A percentile compares a stretch with the other conserved stretches of the same genome.
These are phyloP conservation scores for Lentinus brumalis DNA, from an alignment of 768 basidiomycete species.

Conservation along the genomic window DNA sequence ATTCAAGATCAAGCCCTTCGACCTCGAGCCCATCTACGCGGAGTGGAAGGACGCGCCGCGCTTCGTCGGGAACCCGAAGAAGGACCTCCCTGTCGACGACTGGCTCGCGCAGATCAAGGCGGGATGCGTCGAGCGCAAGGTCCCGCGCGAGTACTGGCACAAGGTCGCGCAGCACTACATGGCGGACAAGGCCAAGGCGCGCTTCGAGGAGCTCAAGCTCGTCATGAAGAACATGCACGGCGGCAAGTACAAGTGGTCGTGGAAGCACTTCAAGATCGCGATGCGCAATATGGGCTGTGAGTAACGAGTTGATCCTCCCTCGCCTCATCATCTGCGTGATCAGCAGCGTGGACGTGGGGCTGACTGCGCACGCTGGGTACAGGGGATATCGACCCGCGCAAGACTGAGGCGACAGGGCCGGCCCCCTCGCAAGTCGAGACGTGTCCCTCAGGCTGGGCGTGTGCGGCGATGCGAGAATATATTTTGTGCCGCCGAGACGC, in stretches of 20 bases:
- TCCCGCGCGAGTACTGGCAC: conserved; percentile 83
- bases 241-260: conserved; percentile 78
- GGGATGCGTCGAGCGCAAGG: conserved; percentile 68
- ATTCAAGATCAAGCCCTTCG: conserved; percentile 79
- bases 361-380: conserved; percentile 1
- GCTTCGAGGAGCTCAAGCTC: conserved; percentile 70
- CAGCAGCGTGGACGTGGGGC: not conserved
- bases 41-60: conserved; percentile 68
- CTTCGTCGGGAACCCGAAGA: conserved; percentile 69
- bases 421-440: too few species aligned
- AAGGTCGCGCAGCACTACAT: conserved; percentile 79
- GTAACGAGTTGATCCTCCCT: conserved; percentile 37
- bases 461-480: too few species aligned
- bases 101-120: conserved; percentile 74
- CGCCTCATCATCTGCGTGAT: not conserved
- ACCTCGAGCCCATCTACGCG: conserved; percentile 67
- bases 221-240: conserved; percentile 76
- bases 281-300: conserved; percentile 82
- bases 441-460: too few species aligned
- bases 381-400: conserved; percentile 70
- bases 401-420: conserved; percentile 63
- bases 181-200: conserved; percentile 66
- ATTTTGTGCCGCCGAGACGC: too few species aligned
- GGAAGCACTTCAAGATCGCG: conserved; percentile 80
- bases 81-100: conserved; percentile 67